A percentile compares a stretch with the other conserved stretches of the same genome.
These are phyloP conservation scores for Verruconis gallopava DNA, from an alignment of 2,329 filamentous ascomycete species.

Conservation along the genomic window DNA sequence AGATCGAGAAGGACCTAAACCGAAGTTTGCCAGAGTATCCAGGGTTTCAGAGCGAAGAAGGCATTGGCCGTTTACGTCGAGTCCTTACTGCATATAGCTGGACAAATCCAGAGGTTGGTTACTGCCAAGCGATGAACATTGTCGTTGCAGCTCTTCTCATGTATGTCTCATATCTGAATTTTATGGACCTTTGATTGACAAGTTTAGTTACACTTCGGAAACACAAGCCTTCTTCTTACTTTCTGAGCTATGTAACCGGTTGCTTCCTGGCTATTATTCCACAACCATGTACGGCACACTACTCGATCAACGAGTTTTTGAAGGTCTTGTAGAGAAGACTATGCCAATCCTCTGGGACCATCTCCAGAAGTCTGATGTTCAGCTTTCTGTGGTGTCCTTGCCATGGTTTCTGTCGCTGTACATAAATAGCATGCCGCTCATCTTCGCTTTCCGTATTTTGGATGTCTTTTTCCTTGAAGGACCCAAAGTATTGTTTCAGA, in stretches of 20 bases:
- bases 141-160: slow-evolving; percentile 95
- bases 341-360: slow-evolving; percentile 99
- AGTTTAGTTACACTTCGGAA: slow-evolving; percentile 76
- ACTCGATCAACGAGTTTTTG: slow-evolving; percentile 92
- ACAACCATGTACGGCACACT: slow-evolving; percentile 98
- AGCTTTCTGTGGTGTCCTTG: slow-evolving; percentile 90
- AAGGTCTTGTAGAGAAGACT: slow-evolving; percentile 94
- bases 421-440: slow-evolving; percentile 98
- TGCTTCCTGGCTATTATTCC: slow-evolving; percentile 94
- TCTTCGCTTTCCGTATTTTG: slow-evolving; percentile 91
- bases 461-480: slow-evolving; percentile 98
- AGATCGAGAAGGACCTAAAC: slow-evolving; percentile 98
- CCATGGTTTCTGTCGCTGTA: slow-evolving; percentile 98
- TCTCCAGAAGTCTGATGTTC: slow-evolving; percentile 90
- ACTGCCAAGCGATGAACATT: slow-evolving; percentile 99
- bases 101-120: slow-evolving; percentile 89
- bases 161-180: slow-evolving; percentile 28
- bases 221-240: slow-evolving; percentile 89
- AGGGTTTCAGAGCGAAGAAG: slow-evolving; percentile 91
- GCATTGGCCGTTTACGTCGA: slow-evolving; percentile 75
- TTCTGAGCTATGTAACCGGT: slow-evolving; percentile 78
- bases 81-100: slow-evolving; percentile 97
- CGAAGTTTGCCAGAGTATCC: slow-evolving; percentile 93
- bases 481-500: slow-evolving; percentile 92
- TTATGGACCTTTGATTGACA: slow-evolving; percentile 17